Evolutionary conservation across 2,329 filamentous ascomycete species (phyloP), one percentile per base, ranked within the genome.

Genomic region (Fusarium pseudoanthophilum): DNA sequence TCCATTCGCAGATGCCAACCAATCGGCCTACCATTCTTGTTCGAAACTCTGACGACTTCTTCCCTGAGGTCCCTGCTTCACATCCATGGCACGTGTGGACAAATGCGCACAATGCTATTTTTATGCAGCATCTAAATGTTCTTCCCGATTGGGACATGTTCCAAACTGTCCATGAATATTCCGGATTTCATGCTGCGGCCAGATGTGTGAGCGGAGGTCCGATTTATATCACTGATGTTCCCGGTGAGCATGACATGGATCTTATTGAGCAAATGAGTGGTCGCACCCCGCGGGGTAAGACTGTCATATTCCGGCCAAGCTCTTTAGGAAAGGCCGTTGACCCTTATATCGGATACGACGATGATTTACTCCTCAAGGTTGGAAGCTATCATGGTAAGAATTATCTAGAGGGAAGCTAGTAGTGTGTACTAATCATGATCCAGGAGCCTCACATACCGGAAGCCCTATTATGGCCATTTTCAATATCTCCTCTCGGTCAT

Each of bases 81-180:
- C 96, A 99, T 71, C 90, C 95, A 0, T 99, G 96, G 95, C 96
- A 99, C 81, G 88, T 98, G 40, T 99, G 97, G 86, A 90, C 92
- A 72, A 99, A 98, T 79, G 95, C 95, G 0, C 93, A 98, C 82
- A 98, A 97, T 80, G 87, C 90, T 37, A 86, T 98, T 2, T 85
- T 98, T 20, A 95, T 92, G 4, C 91, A 94, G 71, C 92, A 96
- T 78, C 86, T 98, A 37, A 97, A 98, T 75, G 89, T 94, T 2
- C 83, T 98, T 2, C 95, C 96, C 0, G 95, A 98, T 81, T 92
- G 90, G 89, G 90, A 92, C 74, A 92, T 92, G 90, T 92, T 92
- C 78, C 90, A 92, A 75, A 91, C 90, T 2, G 83, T 84, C 4
- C 88, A 91, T 69, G 84, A 86, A 30, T 97, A 93, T 80, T 93